Percentiles rank a stretch among this genome's conserved stretches.
These are phyloP conservation scores for Exophiala phaeomuriformis DNA, from an alignment of 2,329 filamentous ascomycete species.

Conservation along the genomic window DNA sequence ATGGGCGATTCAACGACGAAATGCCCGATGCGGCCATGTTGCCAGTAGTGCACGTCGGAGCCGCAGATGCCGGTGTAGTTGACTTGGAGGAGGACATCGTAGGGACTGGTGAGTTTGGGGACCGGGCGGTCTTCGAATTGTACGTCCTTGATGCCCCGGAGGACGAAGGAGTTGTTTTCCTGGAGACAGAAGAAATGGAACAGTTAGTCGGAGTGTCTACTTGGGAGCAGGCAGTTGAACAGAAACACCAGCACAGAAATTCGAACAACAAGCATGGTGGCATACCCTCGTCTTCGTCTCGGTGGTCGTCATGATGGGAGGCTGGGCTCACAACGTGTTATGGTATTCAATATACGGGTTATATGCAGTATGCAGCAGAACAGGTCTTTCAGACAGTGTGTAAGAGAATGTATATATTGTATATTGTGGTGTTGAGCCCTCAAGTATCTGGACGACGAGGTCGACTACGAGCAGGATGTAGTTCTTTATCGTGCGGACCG, in stretches of 20 bases:
- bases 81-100: slow-evolving; percentile 74
- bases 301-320: background rate
- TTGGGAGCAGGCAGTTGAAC: no score
- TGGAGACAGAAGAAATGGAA: background rate
- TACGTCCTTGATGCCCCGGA: slow-evolving; percentile 67
- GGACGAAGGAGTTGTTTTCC: slow-evolving; percentile 77
- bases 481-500: background rate
- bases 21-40: slow-evolving; percentile 40
- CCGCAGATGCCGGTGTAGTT: slow-evolving; percentile 87
- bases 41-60: slow-evolving; percentile 58
- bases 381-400: no score
- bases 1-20: slow-evolving; percentile 42
- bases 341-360: no score
- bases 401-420: background rate
- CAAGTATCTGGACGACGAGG: background rate
- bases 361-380: no score
- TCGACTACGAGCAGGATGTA: background rate
- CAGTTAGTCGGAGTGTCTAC: no score
- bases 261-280: no score
- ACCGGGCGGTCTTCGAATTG: slow-evolving; percentile 67
- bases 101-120: slow-evolving; percentile 52
- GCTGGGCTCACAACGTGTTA: no score
- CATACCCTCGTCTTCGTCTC: background rate
- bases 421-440: background rate
- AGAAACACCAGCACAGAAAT: no score